Percentiles rank a stretch among this genome's conserved stretches.
Evolutionary conservation across 257 asterid genomes (phyloP).

Genomic region (Primulina eburnea): DNA sequence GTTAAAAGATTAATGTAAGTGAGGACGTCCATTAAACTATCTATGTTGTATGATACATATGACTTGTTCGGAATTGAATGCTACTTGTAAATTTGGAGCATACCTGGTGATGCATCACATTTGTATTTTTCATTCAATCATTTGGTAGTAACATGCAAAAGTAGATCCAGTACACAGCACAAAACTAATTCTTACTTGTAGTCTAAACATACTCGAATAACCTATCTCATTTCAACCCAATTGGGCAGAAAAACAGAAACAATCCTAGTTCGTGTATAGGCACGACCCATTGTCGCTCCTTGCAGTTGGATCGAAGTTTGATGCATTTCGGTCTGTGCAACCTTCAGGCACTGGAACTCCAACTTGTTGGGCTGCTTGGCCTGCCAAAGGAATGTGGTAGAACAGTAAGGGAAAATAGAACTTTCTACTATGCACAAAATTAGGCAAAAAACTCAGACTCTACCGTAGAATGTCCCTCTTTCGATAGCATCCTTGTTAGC

Average conservation of each 20-base stretch:
- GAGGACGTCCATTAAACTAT: background rate
- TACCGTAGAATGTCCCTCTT: constrained; percentile 54
- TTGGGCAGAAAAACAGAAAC: background rate
- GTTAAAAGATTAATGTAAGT: background rate
- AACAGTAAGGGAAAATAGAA: background rate
- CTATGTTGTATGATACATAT: background rate
- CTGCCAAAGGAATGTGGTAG: constrained; percentile 23
- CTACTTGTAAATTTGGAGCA: constrained; percentile 10
- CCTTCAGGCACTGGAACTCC: constrained; percentile 54
- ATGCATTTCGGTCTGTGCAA: constrained; percentile 60
- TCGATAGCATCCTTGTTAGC: constrained; percentile 67
- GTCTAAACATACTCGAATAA: background rate
- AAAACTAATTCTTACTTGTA: constrained; percentile 11
- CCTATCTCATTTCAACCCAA: background rate
- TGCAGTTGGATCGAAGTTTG: constrained; percentile 60
- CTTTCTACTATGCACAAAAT: background rate
- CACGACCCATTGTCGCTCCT: constrained; percentile 71
- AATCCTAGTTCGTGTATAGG: constrained; percentile 25
- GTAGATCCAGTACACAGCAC: constrained; percentile 12
- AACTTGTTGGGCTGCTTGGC: constrained; percentile 53
- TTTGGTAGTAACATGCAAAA: background rate
- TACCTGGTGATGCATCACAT: background rate
- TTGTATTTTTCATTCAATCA: too few species aligned
- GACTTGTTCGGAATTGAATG: constrained; percentile 15
- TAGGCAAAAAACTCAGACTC: background rate